Evolutionary conservation across 805 yeast species (phyloP).

Genomic region (Zygoascus ofunaensis): DNA sequence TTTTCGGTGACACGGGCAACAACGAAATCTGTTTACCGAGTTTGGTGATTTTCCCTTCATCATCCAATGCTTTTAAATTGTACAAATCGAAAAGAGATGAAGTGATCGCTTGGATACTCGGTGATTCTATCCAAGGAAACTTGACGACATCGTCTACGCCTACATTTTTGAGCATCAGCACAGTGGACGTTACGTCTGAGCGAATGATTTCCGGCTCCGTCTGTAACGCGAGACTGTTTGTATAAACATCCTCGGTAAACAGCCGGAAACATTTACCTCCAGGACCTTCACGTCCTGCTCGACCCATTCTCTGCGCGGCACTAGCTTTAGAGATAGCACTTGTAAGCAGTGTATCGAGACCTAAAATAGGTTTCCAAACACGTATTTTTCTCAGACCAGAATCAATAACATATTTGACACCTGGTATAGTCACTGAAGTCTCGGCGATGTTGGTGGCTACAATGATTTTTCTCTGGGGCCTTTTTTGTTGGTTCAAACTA

Average conservation of each 20-base stretch:
- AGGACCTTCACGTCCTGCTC: slow-evolving; percentile 97
- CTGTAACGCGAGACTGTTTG: slow-evolving; percentile 49
- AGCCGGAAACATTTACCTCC: slow-evolving; percentile 78
- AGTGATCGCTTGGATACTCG: slow-evolving; percentile 66
- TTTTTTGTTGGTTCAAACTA: slow-evolving; percentile 34
- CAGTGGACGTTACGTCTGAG: slow-evolving; percentile 76
- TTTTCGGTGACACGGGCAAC: slow-evolving; percentile 85
- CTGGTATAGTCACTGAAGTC: slow-evolving; percentile 92
- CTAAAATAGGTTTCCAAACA: slow-evolving; percentile 89
- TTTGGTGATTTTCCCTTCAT: slow-evolving; percentile 63
- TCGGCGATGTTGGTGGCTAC: slow-evolving; percentile 96
- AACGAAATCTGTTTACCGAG: slow-evolving; percentile 82
- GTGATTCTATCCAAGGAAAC: slow-evolving; percentile 92
- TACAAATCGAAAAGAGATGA: slow-evolving; percentile 73
- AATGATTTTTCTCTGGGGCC: slow-evolving; percentile 68
- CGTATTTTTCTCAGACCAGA: slow-evolving; percentile 88
- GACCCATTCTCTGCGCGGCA: slow-evolving; percentile 91
- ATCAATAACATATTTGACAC: slow-evolving; percentile 87
- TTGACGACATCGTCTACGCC: slow-evolving; percentile 70
- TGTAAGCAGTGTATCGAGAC: slow-evolving; percentile 83
- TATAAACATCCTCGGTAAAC: slow-evolving; percentile 65
- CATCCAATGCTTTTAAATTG: slow-evolving; percentile 69
- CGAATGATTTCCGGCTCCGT: slow-evolving; percentile 92
- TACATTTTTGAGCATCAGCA: slow-evolving; percentile 70
- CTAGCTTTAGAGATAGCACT: slow-evolving; percentile 91